A percentile compares a stretch with the other conserved stretches of the same genome.
phyloP scores from a whole-genome alignment of 306 rosid genomes.

The Gastrolobium bilobum region DNA sequence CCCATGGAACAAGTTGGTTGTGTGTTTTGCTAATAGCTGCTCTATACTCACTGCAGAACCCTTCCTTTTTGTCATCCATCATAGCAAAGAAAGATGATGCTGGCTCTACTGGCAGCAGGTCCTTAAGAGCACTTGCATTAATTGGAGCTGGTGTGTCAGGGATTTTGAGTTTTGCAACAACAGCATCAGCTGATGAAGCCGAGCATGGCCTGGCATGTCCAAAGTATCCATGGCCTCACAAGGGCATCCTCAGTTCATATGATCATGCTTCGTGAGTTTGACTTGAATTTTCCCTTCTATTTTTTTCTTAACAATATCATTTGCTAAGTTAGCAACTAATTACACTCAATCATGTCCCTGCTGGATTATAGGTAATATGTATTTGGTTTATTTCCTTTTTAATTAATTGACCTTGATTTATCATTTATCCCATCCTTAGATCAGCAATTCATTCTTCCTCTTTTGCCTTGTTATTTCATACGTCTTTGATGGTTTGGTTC shows the following conservation, averaged over 20 bases:
- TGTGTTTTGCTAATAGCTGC: slow-evolving; percentile 32
- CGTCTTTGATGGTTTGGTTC: slow-evolving; percentile 26
- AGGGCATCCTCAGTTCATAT: slow-evolving; percentile 96
- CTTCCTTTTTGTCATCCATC: slow-evolving; percentile 65
- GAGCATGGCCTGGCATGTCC: slow-evolving; percentile 95
- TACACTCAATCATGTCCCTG: not conserved
- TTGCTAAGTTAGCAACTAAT: slow-evolving; percentile 9
- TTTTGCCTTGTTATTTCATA: not conserved
- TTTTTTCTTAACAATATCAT: slow-evolving; percentile 1
- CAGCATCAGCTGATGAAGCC: slow-evolving; percentile 95
- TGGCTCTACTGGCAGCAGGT: slow-evolving; percentile 67
- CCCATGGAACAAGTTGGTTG: too few species aligned
- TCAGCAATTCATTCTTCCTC: not conserved
- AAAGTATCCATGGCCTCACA: slow-evolving; percentile 98
- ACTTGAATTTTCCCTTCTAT: not conserved
- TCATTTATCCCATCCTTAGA: not conserved
- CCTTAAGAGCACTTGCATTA: slow-evolving; percentile 87
- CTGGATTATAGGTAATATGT: slow-evolving; percentile 3
- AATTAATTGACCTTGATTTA: not conserved
- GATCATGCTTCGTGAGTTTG: slow-evolving; percentile 94
- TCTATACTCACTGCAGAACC: slow-evolving; percentile 56
- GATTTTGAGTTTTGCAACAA: slow-evolving; percentile 77
- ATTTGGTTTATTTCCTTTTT: not conserved
- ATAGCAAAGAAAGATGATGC: slow-evolving; percentile 65
- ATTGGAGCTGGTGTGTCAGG: slow-evolving; percentile 93